Evolutionary conservation across 1,139 yeast genomes (phyloP).

Genomic region (Kazachstania sp.): DNA sequence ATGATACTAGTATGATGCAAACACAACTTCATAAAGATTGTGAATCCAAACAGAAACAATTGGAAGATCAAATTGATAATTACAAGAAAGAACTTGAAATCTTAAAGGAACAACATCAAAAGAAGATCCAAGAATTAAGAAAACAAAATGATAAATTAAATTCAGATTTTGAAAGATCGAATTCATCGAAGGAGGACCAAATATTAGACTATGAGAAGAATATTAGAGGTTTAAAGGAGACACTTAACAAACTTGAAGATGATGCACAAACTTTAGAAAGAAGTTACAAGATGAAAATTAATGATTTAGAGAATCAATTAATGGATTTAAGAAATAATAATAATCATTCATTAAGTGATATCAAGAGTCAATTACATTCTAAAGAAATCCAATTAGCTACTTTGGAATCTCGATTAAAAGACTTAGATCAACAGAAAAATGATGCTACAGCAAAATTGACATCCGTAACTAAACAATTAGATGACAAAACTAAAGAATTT

Average conservation of each 20-base stretch:
- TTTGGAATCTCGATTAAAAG: constrained; percentile 1
- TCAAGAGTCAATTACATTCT: neutral
- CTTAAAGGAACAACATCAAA: constrained; percentile 2
- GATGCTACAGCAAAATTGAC: constrained; percentile 10
- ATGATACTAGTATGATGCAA: neutral
- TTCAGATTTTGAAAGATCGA: neutral
- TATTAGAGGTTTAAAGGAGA: neutral
- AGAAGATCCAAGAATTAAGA: constrained; percentile 3
- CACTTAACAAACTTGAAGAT: neutral
- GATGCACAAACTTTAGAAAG: constrained; percentile 1
- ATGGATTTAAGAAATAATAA: neutral
- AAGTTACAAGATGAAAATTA: constrained; percentile 3
- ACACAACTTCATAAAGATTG: constrained; percentile 3
- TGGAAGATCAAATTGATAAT: neutral
- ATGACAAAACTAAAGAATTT: constrained; percentile 2
- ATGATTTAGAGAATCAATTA: neutral
- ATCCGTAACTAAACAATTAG: constrained; percentile 9
- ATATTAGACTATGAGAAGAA: neutral
- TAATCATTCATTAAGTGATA: neutral
- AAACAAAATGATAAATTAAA: neutral
- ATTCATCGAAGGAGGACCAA: neutral
- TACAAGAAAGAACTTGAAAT: neutral
- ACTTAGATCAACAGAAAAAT: neutral
- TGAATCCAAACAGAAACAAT: neutral
- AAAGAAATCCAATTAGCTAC: neutral